phyloP scores from a whole-genome alignment of 805 yeast genomes.

The Saturnispora ahearnii region DNA sequence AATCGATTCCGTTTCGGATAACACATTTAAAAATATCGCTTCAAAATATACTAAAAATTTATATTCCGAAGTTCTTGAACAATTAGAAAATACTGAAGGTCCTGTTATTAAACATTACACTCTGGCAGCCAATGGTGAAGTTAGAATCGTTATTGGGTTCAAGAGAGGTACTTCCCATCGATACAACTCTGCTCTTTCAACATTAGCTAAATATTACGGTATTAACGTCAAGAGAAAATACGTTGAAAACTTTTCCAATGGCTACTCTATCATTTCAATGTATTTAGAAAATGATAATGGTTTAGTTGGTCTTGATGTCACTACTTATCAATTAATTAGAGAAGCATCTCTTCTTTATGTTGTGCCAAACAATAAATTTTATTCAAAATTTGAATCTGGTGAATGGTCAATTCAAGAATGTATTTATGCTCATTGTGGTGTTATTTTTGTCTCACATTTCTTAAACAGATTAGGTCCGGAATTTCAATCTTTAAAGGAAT shows the following conservation, averaged over 20 bases:
- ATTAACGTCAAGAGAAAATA: conserved; percentile 80
- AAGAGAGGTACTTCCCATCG: conserved; percentile 77
- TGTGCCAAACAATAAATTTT: conserved; percentile 80
- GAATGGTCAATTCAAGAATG: conserved; percentile 88
- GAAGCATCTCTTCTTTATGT: conserved; percentile 91
- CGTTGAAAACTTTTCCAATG: conserved; percentile 89
- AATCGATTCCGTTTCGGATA: conserved; percentile 65
- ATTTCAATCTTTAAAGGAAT: conserved; percentile 54
- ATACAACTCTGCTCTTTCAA: conserved; percentile 78
- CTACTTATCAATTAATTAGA: conserved; percentile 82
- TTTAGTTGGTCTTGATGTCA: conserved; percentile 39
- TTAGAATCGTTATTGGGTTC: conserved; percentile 82
- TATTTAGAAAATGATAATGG: conserved; percentile 62
- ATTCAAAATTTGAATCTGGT: conserved; percentile 59
- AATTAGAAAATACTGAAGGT: conserved; percentile 70
- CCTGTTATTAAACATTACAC: conserved; percentile 88
- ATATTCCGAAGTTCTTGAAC: conserved; percentile 61
- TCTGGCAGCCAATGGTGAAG: conserved; percentile 71
- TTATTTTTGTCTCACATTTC: conserved; percentile 88
- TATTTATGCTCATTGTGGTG: conserved; percentile 88
- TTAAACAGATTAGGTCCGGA: conserved; percentile 91
- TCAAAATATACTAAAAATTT: conserved; percentile 70
- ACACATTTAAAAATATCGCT: conserved; percentile 67
- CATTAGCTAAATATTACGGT: conserved; percentile 82
- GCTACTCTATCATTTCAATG: conserved; percentile 77